Base-by-base conservation (phyloP, 495 filamentous ascomycete species). In the Annulohypoxylon bovei region DNA sequence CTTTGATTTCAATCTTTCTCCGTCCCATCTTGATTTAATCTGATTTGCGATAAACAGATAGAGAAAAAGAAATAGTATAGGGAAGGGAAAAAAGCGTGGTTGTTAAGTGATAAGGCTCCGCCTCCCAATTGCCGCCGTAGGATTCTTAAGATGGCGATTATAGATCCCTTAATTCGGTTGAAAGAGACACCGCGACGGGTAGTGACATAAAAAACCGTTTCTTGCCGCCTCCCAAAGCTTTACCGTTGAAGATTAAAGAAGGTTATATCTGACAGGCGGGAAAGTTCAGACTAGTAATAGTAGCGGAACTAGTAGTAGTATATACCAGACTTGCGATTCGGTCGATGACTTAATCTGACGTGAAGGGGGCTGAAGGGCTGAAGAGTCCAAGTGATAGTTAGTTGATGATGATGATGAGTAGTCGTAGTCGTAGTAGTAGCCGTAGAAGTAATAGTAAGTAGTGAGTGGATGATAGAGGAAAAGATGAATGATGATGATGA, bases 1-100 rank as follows among this genome's bases (percentile, higher is more conserved):
- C 92, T 84, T 98, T 98, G 87, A 99, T 99, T 83, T 98, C 95
- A 79, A 99, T 99, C 90, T 90, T 90, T 84, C 88, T 86, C 73
- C 88, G 83, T 71, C 88, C 88, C 88, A 90, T 90, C 42, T 75
- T 81, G 83, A 59, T 71, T 59, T 60, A 44, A 42, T 37, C 14
- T 60, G 42, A 56, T 37, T 23, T 58, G 37, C 28, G 70, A 44
- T 57, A 53, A 23, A 16, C 20, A 47, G 44, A 50, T 49, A 27
- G 39, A 49, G 44, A 58, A 50, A 61, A 53, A 58, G 12, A 33
- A 32, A 27, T 44, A 37, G 22, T 65, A 39, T 65, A 35, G n/a
- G 57, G 30, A 46, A 62, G 37, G 22, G 32, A 53, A 61, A 49
- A 39, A 32, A 23, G 18, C 5, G 46, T 55, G 27, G 53, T n/a